These are phyloP conservation scores for Geotrichum carabidarum DNA, from an alignment of 1,139 yeast genomes.

Conservation along the genomic window DNA sequence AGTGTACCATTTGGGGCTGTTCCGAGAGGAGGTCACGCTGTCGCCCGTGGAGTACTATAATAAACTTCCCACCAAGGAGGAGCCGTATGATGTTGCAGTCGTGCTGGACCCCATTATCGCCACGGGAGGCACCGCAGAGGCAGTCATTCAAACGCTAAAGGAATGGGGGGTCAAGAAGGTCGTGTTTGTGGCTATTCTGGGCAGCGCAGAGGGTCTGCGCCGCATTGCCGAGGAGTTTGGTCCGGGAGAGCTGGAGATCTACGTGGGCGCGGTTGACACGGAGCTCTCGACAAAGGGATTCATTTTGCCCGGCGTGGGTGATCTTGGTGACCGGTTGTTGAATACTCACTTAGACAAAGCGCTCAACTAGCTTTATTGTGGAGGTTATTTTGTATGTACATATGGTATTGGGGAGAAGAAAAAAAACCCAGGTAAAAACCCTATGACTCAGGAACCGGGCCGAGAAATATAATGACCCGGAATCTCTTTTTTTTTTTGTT, in stretches of 20 bases:
- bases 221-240: constrained; percentile 29
- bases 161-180: constrained; percentile 38
- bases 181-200: constrained; percentile 32
- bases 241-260: constrained; percentile 29
- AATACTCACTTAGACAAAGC: constrained; percentile 15
- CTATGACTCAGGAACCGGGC: background rate
- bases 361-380: background rate
- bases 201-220: constrained; percentile 30
- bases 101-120: constrained; percentile 39
- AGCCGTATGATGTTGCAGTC: constrained; percentile 30
- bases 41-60: constrained; percentile 39
- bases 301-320: constrained; percentile 39
- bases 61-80: constrained; percentile 32
- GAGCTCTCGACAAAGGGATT: constrained; percentile 31
- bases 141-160: constrained; percentile 34
- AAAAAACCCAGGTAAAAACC: background rate
- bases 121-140: constrained; percentile 39
- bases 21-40: constrained; percentile 34
- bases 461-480: background rate
- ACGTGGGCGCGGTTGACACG: constrained; percentile 34
- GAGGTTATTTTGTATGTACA: background rate
- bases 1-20: constrained; percentile 36
- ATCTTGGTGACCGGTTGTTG: constrained; percentile 36
- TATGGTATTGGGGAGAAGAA: background rate
- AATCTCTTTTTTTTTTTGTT: background rate